Evolutionary conservation across 495 filamentous ascomycete genomes (phyloP).

Genomic region (Penicillium dipodomyicola): DNA sequence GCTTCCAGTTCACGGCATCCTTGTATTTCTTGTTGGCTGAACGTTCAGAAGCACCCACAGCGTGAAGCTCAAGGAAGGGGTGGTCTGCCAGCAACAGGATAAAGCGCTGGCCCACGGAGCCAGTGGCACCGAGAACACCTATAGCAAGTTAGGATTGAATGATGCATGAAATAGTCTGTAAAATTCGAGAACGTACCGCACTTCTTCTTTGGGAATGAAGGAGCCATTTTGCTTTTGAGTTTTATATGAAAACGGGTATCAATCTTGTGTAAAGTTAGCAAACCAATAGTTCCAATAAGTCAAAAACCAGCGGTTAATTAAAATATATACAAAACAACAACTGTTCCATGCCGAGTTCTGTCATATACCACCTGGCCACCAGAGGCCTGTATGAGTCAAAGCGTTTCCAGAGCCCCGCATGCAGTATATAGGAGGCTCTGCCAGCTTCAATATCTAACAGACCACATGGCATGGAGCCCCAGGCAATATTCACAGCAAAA

Average conservation of each 20-base stretch:
- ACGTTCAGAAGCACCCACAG: slow-evolving; percentile 74
- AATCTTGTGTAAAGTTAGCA: slow-evolving; percentile 16
- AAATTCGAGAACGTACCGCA: slow-evolving; percentile 37
- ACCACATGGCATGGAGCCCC: slow-evolving; percentile 1
- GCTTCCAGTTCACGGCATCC: slow-evolving; percentile 84
- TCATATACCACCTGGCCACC: slow-evolving; percentile 1
- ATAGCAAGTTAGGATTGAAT: slow-evolving; percentile 18
- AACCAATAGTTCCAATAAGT: not conserved
- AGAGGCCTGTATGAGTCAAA: slow-evolving; percentile 14
- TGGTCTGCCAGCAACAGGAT: slow-evolving; percentile 78
- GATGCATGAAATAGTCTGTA: not conserved
- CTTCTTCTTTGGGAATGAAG: slow-evolving; percentile 45
- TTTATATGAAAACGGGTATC: slow-evolving; percentile 7
- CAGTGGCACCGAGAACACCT: slow-evolving; percentile 52
- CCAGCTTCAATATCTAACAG: slow-evolving; percentile 8
- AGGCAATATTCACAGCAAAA: not conserved
- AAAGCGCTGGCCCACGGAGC: slow-evolving; percentile 83
- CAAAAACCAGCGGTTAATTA: not conserved
- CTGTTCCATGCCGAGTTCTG: not conserved
- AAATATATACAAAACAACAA: not conserved
- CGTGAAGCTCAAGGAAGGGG: slow-evolving; percentile 70
- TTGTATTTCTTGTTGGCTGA: slow-evolving; percentile 81
- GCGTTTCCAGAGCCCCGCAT: slow-evolving; percentile 13
- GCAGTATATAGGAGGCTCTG: slow-evolving; percentile 1
- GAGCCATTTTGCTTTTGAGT: slow-evolving; percentile 31